phyloP scores from a whole-genome alignment of 306 rosid species.

The Dryas drummondii region DNA sequence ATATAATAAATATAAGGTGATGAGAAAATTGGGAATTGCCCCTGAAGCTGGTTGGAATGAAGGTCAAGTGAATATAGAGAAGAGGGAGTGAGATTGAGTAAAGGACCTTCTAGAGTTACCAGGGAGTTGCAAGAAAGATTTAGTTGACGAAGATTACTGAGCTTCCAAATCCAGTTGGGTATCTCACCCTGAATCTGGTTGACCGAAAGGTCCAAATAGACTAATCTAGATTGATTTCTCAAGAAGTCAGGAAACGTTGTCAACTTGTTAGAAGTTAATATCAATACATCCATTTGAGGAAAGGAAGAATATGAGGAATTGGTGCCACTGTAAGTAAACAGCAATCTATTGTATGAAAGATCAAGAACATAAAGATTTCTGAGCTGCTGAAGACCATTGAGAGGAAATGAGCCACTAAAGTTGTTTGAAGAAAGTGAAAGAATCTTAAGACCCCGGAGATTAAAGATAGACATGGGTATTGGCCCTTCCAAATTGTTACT shows the following conservation, averaged over 20 bases:
- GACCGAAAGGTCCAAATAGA: conserved; percentile 13
- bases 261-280: conserved; percentile 22
- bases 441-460: not conserved
- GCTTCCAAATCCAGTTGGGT: conserved; percentile 38
- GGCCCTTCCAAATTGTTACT: conserved; percentile 43
- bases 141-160: accelerated
- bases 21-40: conserved; percentile 9
- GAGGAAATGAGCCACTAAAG: conserved; percentile 8
- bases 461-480: conserved; percentile 25
- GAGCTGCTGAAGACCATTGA: not conserved
- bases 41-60: conserved; percentile 32
- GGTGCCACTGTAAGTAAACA: not conserved
- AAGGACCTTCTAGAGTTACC: conserved; percentile 6
- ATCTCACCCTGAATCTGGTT: conserved; percentile 28
- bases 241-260: conserved; percentile 12
- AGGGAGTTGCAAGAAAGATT: conserved; percentile 56
- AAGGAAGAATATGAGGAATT: not conserved
- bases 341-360: conserved; percentile 26
- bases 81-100: not conserved
- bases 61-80: conserved; percentile 12
- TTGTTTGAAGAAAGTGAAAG: conserved; percentile 33
- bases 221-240: conserved; percentile 6
- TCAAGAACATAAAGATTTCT: conserved; percentile 13
- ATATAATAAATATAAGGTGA: not conserved
- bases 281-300: conserved; percentile 17